Evolutionary conservation across 371 early-diverging fungal species (phyloP), one percentile per base, ranked within the genome.

Genomic region (Rhizopus delemar): DNA sequence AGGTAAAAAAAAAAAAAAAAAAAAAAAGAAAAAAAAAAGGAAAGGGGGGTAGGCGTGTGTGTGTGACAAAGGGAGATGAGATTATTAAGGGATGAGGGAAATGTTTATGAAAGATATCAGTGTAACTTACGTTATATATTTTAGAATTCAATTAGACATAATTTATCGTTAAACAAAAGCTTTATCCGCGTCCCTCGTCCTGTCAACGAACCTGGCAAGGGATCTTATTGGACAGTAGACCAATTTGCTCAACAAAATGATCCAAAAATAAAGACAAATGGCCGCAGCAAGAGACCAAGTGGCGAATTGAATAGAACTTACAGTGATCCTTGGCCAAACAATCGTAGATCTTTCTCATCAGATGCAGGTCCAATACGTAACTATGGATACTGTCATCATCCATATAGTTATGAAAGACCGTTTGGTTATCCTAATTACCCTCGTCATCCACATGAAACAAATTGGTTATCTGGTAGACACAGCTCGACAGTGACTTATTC

Each of bases 81-180:
- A n/a, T 15, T n/a, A 43, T 15, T 15, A 43, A 36, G 36, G 36
- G 36, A 11, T 36, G 6, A 36, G 22, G 22, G 22, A 22, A 22
- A 22, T 22, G 22, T 22, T 22, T 22, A 22, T 22, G 22, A 22
- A 22, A 22, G 0, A 22, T 22, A 22, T 22, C 36, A 11, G 36
- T 36, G 36, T 36, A 36, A 36, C 36, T 36, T 8, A 36, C 36
- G 36, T 36, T 8, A 8, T 43, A 8, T 56, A 22, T 51, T 46
- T 16, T 78, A 95, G 87, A 99, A 99, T 74, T 97, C 97, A 4
- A 94, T 99, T 50, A 89, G 99, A 41, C 99, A 99, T 81, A 99
- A 99, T 67, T 82, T 99, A 29, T 94, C 95, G 8, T 79, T 98
- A 34, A 98, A 97, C 73, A 93, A 92, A 66, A 80, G 88, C 41